Evolutionary conservation across 2,329 filamentous ascomycete species (phyloP).

Genomic region (Ophiocordyceps camponoti-leonardi): DNA sequence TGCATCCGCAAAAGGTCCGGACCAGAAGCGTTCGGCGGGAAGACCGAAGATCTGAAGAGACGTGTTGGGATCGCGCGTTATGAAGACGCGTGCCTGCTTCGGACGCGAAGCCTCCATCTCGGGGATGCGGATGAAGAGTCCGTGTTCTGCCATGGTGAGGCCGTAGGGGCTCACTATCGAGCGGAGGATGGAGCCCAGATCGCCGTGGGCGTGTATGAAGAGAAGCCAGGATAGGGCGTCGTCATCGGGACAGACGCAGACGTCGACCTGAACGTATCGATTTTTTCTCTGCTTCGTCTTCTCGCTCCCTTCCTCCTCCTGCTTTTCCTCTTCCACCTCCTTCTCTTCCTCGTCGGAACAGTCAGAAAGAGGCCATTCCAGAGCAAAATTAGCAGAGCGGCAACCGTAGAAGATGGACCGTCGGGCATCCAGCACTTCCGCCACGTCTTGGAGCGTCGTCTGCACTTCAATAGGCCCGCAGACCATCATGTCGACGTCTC

Average conservation of each 20-base stretch:
- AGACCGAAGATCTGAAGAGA: slow-evolving; percentile 50
- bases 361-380: slow-evolving; percentile 29
- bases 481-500: slow-evolving; percentile 59
- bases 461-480: slow-evolving; percentile 12
- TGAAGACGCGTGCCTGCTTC: slow-evolving; percentile 37
- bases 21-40: slow-evolving; percentile 25
- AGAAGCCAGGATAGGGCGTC: slow-evolving; percentile 39
- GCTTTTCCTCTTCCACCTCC: background rate
- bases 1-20: slow-evolving; percentile 33
- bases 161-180: slow-evolving; percentile 45
- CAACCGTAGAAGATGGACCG: slow-evolving; percentile 13
- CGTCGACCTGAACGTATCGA: slow-evolving; percentile 49
- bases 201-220: slow-evolving; percentile 58
- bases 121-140: slow-evolving; percentile 46
- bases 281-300: background rate
- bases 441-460: slow-evolving; percentile 6
- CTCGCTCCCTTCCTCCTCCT: background rate
- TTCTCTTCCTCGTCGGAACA: background rate
- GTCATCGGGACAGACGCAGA: slow-evolving; percentile 32
- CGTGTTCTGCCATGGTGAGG: slow-evolving; percentile 45
- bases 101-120: slow-evolving; percentile 46
- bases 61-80: slow-evolving; percentile 37
- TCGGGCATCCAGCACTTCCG: slow-evolving; percentile 25
- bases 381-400: slow-evolving; percentile 27
- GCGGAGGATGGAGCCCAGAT: slow-evolving; percentile 49